These are phyloP conservation scores for Solanum clarkiae DNA, from an alignment of 257 asterid species.

Conservation along the genomic window DNA sequence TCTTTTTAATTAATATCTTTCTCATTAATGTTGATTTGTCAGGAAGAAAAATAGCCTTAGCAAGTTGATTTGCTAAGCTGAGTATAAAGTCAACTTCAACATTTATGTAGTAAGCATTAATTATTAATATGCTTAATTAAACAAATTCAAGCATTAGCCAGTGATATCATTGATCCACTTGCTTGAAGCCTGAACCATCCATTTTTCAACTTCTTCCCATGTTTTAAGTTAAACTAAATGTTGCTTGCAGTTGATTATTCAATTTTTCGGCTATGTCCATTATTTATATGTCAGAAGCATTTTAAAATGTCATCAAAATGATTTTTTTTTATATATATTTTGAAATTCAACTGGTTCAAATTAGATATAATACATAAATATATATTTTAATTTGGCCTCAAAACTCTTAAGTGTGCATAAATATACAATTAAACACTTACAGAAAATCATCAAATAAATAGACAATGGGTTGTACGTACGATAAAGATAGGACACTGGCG, in stretches of 20 bases:
- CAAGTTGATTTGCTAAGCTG: background rate
- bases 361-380: no score
- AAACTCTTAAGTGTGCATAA: no score
- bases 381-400: no score
- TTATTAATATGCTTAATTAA: background rate
- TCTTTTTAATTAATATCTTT: background rate
- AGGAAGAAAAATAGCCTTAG: background rate
- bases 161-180: background rate
- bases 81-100: background rate
- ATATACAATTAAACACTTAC: no score
- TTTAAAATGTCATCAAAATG: background rate
- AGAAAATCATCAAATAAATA: no score
- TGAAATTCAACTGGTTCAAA: background rate
- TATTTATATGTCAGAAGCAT: background rate
- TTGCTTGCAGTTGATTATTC: background rate
- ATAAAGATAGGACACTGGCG: no score
- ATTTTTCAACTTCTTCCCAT: background rate
- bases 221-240: background rate
- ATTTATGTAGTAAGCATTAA: background rate
- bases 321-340: background rate
- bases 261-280: background rate
- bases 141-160: background rate
- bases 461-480: no score
- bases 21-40: background rate
- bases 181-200: background rate